Conservation (phyloP, 352 stramenopile species). For the Pythium dissimile region DNA sequence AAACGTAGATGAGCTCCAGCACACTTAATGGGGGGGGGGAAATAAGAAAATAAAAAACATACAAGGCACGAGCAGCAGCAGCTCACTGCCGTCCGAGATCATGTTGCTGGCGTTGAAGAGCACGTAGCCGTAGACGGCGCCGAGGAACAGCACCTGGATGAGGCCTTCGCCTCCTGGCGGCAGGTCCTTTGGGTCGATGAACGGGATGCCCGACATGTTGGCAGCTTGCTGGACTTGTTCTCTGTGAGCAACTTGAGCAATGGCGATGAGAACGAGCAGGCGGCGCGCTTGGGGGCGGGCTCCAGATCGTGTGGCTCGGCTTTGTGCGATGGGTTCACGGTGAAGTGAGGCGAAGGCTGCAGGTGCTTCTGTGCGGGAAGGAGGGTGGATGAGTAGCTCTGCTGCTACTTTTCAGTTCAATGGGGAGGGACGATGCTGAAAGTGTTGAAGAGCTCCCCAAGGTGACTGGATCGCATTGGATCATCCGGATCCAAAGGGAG, state of each 20-base stretch:
- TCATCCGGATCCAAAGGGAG: constrained; percentile 5
- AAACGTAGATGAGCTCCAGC: neutral
- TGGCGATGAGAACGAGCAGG: neutral
- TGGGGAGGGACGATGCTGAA: constrained; percentile 3
- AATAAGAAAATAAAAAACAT: neutral
- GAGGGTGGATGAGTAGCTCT: constrained; percentile 13
- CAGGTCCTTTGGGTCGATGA: constrained; percentile 88
- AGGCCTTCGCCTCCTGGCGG: constrained; percentile 75
- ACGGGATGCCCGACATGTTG: constrained; percentile 33
- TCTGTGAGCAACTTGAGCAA: constrained; percentile 18
- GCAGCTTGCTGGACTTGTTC: neutral
- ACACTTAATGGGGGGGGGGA: neutral
- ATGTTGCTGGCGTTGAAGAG: constrained; percentile 96
- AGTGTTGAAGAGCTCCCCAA: constrained; percentile 12
- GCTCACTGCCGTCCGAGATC: constrained; percentile 97
- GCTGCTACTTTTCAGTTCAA: neutral
- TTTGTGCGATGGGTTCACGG: constrained; percentile 24
- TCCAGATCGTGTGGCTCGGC: constrained; percentile 6
- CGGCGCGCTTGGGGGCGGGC: neutral
- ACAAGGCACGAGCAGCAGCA: constrained; percentile 95
- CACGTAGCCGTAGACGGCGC: constrained; percentile 95
- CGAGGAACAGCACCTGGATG: constrained; percentile 93
- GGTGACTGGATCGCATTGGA: constrained; percentile 15
- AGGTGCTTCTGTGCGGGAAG: constrained; percentile 2
- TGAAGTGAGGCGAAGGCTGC: constrained; percentile 8